Conservation (phyloP, 108 stramenopile species). For the Cyclotella baltica region DNA sequence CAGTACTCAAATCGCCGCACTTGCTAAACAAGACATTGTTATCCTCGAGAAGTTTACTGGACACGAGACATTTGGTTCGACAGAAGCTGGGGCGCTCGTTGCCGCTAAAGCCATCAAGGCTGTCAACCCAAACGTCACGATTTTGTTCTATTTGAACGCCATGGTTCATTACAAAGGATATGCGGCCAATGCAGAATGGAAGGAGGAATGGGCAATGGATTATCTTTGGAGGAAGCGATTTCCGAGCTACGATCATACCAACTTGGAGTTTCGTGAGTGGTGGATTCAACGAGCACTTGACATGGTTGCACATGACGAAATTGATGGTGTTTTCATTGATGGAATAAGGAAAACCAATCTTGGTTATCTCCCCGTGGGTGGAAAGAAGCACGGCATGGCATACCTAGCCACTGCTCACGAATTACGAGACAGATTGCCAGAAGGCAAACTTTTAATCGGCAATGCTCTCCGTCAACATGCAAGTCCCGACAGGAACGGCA, state of each 20-base stretch:
- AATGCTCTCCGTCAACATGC: constrained; percentile 25
- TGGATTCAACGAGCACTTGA: constrained; percentile 40
- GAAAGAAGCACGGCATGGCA: constrained; percentile 8
- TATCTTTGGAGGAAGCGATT: constrained; percentile 20
- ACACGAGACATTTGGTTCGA: constrained; percentile 13
- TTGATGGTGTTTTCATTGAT: constrained; percentile 47
- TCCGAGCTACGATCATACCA: constrained; percentile 33
- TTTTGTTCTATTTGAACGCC: constrained; percentile 42
- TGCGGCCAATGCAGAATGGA: constrained; percentile 22
- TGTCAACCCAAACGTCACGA: constrained; percentile 34
- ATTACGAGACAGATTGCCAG: constrained; percentile 30
- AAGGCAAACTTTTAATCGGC: constrained; percentile 40
- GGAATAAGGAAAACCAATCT: constrained; percentile 16
- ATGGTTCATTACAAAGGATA: constrained; percentile 41
- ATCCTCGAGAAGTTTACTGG: constrained; percentile 49
- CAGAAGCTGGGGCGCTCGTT: constrained; percentile 30
- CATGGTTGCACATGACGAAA: constrained; percentile 33
- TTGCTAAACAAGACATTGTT: constrained; percentile 36
- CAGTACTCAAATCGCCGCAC: constrained; percentile 17
- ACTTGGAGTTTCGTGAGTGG: constrained; percentile 45
- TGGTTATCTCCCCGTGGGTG: neutral
- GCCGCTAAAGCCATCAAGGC: constrained; percentile 38
- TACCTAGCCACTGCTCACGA: constrained; percentile 36
- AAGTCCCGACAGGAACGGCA: neutral
- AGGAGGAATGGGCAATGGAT: constrained; percentile 25